A percentile compares a stretch with the other conserved stretches of the same genome.
Conservation (phyloP, 2,329 filamentous ascomycete genomes). For the Diaporthe destruens region DNA sequence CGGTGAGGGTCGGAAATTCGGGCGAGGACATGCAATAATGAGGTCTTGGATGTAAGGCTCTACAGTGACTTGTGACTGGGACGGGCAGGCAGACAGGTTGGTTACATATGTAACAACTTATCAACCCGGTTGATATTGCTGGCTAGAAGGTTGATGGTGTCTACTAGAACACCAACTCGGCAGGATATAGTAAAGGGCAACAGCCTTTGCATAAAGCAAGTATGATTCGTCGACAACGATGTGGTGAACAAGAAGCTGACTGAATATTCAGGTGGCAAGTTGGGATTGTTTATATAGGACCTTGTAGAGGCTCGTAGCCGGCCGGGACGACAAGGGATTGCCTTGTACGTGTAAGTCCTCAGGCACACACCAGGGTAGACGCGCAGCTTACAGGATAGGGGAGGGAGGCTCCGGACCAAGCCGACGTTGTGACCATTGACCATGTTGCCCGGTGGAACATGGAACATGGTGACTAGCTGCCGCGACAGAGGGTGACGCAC, state of each 20-base stretch:
- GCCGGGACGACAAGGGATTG: slow-evolving; percentile 22
- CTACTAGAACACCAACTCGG: slow-evolving; percentile 6
- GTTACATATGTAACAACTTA: not conserved
- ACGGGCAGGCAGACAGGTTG: slow-evolving; percentile 3
- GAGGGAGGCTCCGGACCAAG: slow-evolving; percentile 33
- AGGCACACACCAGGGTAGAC: slow-evolving; percentile 38
- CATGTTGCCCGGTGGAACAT: slow-evolving; percentile 35
- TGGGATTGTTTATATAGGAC: slow-evolving; percentile 37
- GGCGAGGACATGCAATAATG: slow-evolving; percentile 38
- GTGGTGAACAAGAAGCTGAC: slow-evolving; percentile 33
- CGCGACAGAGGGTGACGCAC: slow-evolving; percentile 42
- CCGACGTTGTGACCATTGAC: slow-evolving; percentile 24
- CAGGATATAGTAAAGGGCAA: slow-evolving; percentile 7
- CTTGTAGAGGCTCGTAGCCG: slow-evolving; percentile 15
- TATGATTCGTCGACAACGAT: slow-evolving; percentile 27
- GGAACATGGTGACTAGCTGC: slow-evolving; percentile 40
- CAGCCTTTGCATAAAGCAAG: not conserved
- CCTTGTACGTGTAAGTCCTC: slow-evolving; percentile 41
- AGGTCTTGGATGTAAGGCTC: not conserved
- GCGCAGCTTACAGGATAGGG: slow-evolving; percentile 32
- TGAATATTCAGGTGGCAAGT: slow-evolving; percentile 42
- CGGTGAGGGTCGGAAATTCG: slow-evolving; percentile 30
- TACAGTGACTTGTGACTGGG: not conserved
- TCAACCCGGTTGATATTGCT: slow-evolving; percentile 9
- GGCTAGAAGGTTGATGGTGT: not conserved